Evolutionary conservation across 805 yeast species (phyloP).

Genomic region (Candida multigemmis): DNA sequence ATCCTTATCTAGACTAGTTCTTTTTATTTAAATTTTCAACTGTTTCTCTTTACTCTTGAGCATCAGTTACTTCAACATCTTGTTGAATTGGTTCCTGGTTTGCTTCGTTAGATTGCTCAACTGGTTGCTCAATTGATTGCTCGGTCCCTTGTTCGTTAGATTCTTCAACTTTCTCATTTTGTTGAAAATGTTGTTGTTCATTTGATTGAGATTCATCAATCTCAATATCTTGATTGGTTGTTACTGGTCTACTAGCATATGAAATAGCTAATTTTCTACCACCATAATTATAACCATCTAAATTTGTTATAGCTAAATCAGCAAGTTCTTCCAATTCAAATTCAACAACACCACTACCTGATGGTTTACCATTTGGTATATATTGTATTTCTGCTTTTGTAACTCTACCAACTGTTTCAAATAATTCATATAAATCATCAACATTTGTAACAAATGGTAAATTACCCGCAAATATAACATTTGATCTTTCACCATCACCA

Average conservation of each 20-base stretch:
- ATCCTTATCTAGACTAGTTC: too few relatives aligned
- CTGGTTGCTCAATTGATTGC: too few relatives aligned
- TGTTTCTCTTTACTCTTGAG: too few relatives aligned
- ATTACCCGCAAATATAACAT: conserved; percentile 57
- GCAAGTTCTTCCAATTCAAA: conserved; percentile 63
- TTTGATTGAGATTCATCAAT: not conserved
- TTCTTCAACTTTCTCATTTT: too few relatives aligned
- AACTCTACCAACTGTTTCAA: conserved; percentile 76
- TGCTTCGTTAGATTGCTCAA: too few relatives aligned
- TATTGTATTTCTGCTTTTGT: conserved; percentile 67
- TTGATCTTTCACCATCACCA: conserved; percentile 46
- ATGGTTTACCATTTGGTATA: conserved; percentile 45
- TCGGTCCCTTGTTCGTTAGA: too few relatives aligned
- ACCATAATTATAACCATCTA: conserved; percentile 79
- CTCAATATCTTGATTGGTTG: not conserved
- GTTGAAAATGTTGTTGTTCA: too few relatives aligned
- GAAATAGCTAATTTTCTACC: conserved; percentile 63
- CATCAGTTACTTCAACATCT: too few relatives aligned
- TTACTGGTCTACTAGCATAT: conserved; percentile 40
- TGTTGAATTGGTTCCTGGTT: too few relatives aligned
- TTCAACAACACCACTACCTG: conserved; percentile 81
- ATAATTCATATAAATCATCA: conserved; percentile 75
- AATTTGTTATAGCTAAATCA: conserved; percentile 61
- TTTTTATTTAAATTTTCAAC: too few relatives aligned
- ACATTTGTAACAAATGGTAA: conserved; percentile 86